These are phyloP conservation scores for Pseudonectria buxi DNA, from an alignment of 2,329 filamentous ascomycete species.

Conservation along the genomic window DNA sequence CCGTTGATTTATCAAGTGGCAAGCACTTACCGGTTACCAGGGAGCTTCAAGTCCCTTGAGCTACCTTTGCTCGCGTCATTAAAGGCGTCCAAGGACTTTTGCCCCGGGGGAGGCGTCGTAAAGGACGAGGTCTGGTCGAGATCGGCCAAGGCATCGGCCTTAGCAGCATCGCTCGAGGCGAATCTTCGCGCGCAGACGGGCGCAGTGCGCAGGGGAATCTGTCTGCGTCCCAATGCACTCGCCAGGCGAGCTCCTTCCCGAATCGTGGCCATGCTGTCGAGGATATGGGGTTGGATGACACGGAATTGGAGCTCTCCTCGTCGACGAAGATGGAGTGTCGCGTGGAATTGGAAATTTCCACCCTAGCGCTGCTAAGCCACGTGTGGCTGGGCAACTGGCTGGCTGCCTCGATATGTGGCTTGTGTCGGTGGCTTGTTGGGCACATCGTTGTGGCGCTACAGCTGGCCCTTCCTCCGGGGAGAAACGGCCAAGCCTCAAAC, in stretches of 20 bases:
- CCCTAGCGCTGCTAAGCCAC: constrained; percentile 15
- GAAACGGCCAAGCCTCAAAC: too few relatives aligned
- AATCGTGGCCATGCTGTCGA: constrained; percentile 33
- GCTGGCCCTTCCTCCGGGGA: too few relatives aligned
- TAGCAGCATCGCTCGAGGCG: constrained; percentile 39
- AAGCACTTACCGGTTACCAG: constrained; percentile 39
- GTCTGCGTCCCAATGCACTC: constrained; percentile 24
- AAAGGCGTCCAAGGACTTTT: constrained; percentile 34
- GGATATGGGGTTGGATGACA: constrained; percentile 5
- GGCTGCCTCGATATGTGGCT: too few relatives aligned
- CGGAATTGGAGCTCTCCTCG: constrained; percentile 13
- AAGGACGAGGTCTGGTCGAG: constrained; percentile 47
- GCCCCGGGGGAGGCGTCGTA: constrained; percentile 33
- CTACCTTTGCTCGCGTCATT: constrained; percentile 29
- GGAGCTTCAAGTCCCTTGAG: constrained; percentile 33
- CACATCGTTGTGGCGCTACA: too few relatives aligned
- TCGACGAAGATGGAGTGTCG: constrained; percentile 17
- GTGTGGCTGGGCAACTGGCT: constrained; percentile 5
- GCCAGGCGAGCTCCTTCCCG: constrained; percentile 34
- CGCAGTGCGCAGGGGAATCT: constrained; percentile 18
- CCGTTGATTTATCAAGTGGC: neutral
- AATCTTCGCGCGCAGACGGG: constrained; percentile 31
- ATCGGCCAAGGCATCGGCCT: constrained; percentile 35
- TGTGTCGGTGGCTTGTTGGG: constrained; percentile 2
- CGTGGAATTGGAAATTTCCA: constrained; percentile 29